Percentiles rank a stretch among this genome's conserved stretches.
phyloP scores from a whole-genome alignment of 2,329 filamentous ascomycete genomes.

The Colletotrichum limetticola region DNA sequence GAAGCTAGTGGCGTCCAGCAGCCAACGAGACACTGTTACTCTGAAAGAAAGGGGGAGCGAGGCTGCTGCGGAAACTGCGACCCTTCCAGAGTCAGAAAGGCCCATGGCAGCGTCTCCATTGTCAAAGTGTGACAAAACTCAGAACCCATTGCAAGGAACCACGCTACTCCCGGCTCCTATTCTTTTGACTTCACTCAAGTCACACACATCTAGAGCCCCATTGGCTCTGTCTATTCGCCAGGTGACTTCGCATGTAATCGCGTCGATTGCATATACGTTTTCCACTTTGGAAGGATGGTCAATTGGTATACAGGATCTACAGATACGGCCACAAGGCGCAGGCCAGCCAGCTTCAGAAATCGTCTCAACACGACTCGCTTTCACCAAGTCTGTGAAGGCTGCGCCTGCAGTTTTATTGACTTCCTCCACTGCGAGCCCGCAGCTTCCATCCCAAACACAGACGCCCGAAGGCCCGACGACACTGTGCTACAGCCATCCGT shows the following conservation, averaged over 20 bases:
- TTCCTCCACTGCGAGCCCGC: conserved; percentile 25
- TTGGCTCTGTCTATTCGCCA: conserved; percentile 85
- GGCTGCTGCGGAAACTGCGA: conserved; percentile 18
- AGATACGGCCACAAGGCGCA: conserved; percentile 56
- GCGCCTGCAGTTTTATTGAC: conserved; percentile 7
- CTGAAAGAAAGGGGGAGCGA: conserved; percentile 16
- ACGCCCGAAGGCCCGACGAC: conserved; percentile 63
- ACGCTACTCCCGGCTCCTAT: conserved; percentile 53
- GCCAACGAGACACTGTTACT: not conserved
- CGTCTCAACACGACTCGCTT: conserved; percentile 52
- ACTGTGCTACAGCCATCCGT: conserved; percentile 82
- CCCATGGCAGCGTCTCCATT: not conserved
- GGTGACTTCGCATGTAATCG: conserved; percentile 72
- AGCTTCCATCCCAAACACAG: not conserved
- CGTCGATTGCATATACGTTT: conserved; percentile 88
- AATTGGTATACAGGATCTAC: conserved; percentile 90
- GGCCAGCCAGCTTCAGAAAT: conserved; percentile 44
- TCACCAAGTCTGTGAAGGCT: conserved; percentile 46
- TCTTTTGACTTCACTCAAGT: conserved; percentile 82
- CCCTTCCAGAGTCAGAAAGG: conserved; percentile 16
- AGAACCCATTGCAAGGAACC: not conserved
- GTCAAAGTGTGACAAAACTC: not conserved
- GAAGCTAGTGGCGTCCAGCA: not conserved
- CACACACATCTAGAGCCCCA: conserved; percentile 81
- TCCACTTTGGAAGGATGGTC: conserved; percentile 85